phyloP scores from a whole-genome alignment of 2,329 filamentous ascomycete genomes.

The Didymosphaeria variabile region DNA sequence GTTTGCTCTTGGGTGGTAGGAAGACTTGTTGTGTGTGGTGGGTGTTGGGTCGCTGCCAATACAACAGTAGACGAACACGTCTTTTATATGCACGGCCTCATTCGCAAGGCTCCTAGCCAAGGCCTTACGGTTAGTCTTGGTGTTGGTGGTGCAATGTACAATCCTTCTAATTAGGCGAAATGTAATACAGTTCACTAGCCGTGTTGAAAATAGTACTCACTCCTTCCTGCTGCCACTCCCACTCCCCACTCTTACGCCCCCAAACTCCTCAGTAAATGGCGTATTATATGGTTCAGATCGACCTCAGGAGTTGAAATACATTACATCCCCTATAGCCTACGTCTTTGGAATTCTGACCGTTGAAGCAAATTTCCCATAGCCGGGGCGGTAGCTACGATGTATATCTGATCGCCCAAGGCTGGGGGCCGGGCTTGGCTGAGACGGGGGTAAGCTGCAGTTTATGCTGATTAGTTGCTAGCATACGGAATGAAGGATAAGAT shows the following conservation, averaged over 20 bases:
- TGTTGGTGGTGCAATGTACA: too few species aligned
- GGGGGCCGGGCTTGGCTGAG: background rate
- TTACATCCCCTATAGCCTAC: background rate
- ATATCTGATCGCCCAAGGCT: background rate
- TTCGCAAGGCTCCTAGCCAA: too few species aligned
- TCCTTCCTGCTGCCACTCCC: background rate
- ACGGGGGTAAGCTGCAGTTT: background rate
- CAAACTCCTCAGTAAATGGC: background rate
- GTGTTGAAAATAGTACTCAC: too few species aligned
- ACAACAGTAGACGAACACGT: too few species aligned
- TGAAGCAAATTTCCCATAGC: background rate
- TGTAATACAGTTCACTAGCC: too few species aligned
- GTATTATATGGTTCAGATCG: background rate
- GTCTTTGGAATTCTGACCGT: background rate
- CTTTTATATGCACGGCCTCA: too few species aligned
- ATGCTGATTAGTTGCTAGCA: background rate
- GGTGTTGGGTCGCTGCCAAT: background rate
- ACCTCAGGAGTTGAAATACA: constrained; percentile 2
- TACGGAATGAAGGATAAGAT: background rate
- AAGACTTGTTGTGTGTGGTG: background rate
- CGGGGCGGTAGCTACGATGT: background rate
- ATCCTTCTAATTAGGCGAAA: too few species aligned
- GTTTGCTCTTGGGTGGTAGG: background rate
- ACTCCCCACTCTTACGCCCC: background rate
- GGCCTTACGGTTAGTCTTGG: too few species aligned